These are phyloP conservation scores for Zea luxurians DNA, from an alignment of 176 grass and related monocot genomes.

Conservation along the genomic window DNA sequence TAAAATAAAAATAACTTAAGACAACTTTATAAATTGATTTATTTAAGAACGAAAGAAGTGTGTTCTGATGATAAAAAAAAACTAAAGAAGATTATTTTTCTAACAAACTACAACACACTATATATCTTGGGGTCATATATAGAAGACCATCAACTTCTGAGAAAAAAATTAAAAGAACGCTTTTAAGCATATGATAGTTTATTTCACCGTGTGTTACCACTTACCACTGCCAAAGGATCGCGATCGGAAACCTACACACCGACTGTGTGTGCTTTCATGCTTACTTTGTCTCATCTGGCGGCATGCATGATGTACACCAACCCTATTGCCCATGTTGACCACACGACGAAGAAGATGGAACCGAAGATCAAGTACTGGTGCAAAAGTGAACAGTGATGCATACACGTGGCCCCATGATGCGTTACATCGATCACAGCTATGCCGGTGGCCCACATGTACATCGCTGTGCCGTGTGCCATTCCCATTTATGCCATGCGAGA, in stretches of 20 bases:
- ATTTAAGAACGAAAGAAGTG: no score
- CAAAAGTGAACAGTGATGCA: not conserved
- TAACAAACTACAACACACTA: not conserved
- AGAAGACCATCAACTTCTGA: not conserved
- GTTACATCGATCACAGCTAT: conserved; percentile 37
- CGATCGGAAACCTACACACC: not conserved
- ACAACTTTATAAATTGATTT: no score
- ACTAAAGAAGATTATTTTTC: no score
- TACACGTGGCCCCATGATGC: conserved; percentile 15
- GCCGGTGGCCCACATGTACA: not conserved
- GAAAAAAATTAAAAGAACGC: not conserved
- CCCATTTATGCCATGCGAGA: conserved; percentile 30
- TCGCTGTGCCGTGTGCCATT: not conserved
- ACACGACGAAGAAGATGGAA: not conserved
- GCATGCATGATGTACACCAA: not conserved
- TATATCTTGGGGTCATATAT: not conserved
- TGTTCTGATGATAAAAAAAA: no score
- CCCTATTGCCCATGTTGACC: not conserved
- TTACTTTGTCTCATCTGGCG: not conserved
- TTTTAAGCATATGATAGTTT: not conserved
- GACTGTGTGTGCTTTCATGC: not conserved
- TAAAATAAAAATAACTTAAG: no score
- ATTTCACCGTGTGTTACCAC: not conserved
- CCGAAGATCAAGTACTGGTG: not conserved
- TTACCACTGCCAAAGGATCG: no score